Evolutionary conservation across 1,284 basidiomycete species (phyloP).

Genomic region (Binderoboletus segoi): DNA sequence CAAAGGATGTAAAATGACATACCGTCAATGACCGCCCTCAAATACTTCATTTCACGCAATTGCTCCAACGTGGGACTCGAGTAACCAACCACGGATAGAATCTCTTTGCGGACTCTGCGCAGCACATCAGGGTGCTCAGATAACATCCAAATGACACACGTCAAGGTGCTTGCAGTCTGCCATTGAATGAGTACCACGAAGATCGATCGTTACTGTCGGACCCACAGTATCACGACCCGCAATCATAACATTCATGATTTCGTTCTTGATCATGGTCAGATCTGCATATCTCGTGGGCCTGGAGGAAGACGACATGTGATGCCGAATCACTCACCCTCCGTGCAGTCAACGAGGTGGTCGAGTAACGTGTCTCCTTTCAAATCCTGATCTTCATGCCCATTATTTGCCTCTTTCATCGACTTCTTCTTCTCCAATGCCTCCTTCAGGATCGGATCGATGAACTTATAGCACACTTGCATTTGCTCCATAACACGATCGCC

Average conservation of each 20-base stretch:
- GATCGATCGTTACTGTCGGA: too few relatives aligned
- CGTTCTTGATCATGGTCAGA: conserved; percentile 45
- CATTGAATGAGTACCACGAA: conserved; percentile 10
- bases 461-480: conserved; percentile 38
- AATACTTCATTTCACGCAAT: conserved; percentile 58
- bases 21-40: conserved; percentile 65
- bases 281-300: conserved; percentile 22
- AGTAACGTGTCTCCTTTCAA: conserved; percentile 33
- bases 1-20: not conserved
- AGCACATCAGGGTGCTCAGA: conserved; percentile 52
- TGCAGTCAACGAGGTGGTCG: conserved; percentile 35
- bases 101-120: conserved; percentile 54
- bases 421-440: conserved; percentile 35
- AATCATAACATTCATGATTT: conserved; percentile 54
- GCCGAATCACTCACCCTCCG: conserved; percentile 22
- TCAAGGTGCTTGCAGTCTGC: conserved; percentile 55
- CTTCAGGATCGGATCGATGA: conserved; percentile 39
- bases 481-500: conserved; percentile 33
- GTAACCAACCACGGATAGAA: conserved; percentile 49
- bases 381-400: conserved; percentile 18
- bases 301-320: not conserved
- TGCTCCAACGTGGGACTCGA: conserved; percentile 53
- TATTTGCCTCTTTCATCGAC: conserved; percentile 13
- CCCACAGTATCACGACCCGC: conserved; percentile 54
- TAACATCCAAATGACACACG: conserved; percentile 57